A percentile compares a stretch with the other conserved stretches of the same genome.
These are phyloP conservation scores for Antitrichia curtipendula DNA, from an alignment of 225 moss, liverwort and hornwort species.

Conservation along the genomic window DNA sequence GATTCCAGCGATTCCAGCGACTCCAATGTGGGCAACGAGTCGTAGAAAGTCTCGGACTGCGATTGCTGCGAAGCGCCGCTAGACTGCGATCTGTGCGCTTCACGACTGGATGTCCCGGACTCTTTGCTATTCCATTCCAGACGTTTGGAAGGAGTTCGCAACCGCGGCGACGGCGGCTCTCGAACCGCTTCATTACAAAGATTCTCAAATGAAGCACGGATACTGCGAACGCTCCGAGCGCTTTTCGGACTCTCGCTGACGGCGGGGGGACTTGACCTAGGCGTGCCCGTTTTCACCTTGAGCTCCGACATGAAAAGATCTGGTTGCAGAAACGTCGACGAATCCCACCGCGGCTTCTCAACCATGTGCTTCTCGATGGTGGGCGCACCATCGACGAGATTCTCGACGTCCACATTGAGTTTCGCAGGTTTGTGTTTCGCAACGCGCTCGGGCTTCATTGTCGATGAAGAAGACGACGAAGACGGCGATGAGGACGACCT, in stretches of 20 bases:
- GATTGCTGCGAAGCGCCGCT: neutral
- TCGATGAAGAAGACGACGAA: neutral
- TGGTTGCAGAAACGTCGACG: conserved; percentile 6
- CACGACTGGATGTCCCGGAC: neutral
- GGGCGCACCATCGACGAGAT: neutral
- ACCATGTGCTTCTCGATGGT: conserved; percentile 13
- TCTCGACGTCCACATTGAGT: neutral
- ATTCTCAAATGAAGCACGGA: neutral
- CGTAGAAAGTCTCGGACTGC: conserved; percentile 3
- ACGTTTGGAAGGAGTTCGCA: neutral
- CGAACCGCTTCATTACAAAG: neutral
- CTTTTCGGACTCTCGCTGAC: conserved; percentile 1
- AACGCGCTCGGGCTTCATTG: neutral
- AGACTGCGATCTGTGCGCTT: neutral
- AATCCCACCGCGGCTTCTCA: neutral
- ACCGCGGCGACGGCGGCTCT: neutral
- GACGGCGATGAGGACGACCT: neutral
- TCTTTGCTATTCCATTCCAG: neutral
- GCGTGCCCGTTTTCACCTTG: neutral
- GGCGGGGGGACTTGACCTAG: neutral
- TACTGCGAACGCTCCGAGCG: conserved; percentile 1
- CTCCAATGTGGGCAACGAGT: conserved; percentile 5
- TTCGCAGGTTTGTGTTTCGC: neutral
- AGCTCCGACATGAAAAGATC: conserved; percentile 21
- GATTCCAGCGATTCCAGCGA: neutral